Base-by-base conservation (phyloP, 768 basidiomycete species). In the Leucosporidium yakuticum region DNA sequence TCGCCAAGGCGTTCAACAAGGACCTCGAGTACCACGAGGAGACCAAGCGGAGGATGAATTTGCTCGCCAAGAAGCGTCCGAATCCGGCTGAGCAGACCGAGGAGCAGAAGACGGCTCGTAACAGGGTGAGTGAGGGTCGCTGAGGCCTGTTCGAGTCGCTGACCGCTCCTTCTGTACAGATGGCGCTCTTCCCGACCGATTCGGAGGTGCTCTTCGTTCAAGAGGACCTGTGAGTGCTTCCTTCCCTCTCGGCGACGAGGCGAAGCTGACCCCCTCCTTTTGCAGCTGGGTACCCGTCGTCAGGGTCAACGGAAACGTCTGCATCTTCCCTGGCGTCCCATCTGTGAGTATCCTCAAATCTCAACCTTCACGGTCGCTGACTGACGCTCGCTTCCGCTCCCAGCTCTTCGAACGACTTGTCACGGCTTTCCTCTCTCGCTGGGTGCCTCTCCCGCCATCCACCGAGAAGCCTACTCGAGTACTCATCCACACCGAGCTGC, bases 311-410 rank as follows among this genome's bases (percentile, higher is more conserved):
- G 88, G 89, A 29, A 94, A 90, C 80, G 82, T 96, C 21, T 95
- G 91, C 79, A 82, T 97, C 32, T 87, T 97, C 79, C 94, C 94
- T 0, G 94, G 94, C 36, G 90, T 96, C 55, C 94, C 94, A 14
- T 62, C 49, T 44, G 60, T 50, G 20, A 49, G 47, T 48, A 7
- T 27, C 53, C 4, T 27, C 25, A 9, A 8, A 32, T 58, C 50
- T 20, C 7, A 48, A 17, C 8, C 5, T 4, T 23, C 20, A 25
- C 25, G 4, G 5, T 47, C 15, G n/a, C 62, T 47, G 36, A 62
- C 4, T 4, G 9, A 6, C 6, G 12, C 34, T 5, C 34, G 5
- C 34, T 36, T 12, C 12, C 53, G 15, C 15, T 15, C 49, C 9
- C 31, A 61, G 5, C 82, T 95, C 36, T 95, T 94, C 80, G 85